These are phyloP conservation scores for Huntiella moniliformis DNA, from an alignment of 2,329 filamentous ascomycete genomes.

Conservation along the genomic window DNA sequence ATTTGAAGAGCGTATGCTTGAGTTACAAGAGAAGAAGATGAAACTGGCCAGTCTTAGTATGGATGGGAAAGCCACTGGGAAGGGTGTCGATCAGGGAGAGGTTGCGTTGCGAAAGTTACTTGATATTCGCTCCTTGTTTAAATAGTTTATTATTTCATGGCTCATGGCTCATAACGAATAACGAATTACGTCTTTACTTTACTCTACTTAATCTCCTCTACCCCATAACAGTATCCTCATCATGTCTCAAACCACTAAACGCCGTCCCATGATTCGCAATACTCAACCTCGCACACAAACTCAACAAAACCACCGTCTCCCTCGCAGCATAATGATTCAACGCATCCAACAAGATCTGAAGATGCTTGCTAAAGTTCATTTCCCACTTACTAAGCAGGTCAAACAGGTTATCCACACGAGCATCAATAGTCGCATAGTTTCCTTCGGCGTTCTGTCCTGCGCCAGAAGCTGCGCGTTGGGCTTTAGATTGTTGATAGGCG, in stretches of 20 bases:
- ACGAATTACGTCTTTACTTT: too few species aligned
- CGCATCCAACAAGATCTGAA: constrained; percentile 86
- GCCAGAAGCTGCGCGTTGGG: constrained; percentile 20
- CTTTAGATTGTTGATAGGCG: constrained; percentile 32
- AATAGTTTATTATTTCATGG: constrained; percentile 16
- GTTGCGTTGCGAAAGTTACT: constrained; percentile 42
- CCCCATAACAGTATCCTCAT: constrained; percentile 18
- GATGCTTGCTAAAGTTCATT: constrained; percentile 73
- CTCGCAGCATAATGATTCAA: constrained; percentile 95
- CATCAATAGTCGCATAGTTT: constrained; percentile 20
- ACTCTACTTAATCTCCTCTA: neutral
- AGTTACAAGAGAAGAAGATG: constrained; percentile 82
- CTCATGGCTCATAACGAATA: too few species aligned
- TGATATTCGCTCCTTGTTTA: constrained; percentile 41
- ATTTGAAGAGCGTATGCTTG: constrained; percentile 86
- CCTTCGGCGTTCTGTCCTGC: constrained; percentile 19
- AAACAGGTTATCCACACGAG: constrained; percentile 54
- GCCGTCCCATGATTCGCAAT: constrained; percentile 63
- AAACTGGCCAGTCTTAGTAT: constrained; percentile 75
- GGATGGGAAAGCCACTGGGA: constrained; percentile 36
- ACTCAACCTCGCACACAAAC: constrained; percentile 65
- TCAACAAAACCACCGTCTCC: constrained; percentile 84
- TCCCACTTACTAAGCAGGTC: constrained; percentile 86
- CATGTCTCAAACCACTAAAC: constrained; percentile 38
- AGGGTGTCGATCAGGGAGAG: constrained; percentile 30